A percentile compares a stretch with the other conserved stretches of the same genome.
Conservation (phyloP, 345 rosid species). For the Rhizophora mangle region DNA sequence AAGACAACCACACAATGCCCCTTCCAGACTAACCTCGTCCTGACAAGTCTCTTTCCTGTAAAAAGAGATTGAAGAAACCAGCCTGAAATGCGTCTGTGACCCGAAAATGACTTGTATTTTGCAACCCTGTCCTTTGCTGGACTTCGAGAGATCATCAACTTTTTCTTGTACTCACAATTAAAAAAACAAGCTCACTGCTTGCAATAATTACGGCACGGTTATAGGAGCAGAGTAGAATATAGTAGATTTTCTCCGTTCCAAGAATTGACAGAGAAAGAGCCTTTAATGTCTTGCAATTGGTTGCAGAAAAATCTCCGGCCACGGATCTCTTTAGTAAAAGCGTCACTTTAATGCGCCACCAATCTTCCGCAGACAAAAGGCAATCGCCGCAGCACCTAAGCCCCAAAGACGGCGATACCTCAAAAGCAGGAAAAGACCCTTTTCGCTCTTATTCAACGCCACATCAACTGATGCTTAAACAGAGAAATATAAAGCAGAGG, state of each 20-base stretch:
- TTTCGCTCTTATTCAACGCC: conserved; percentile 4
- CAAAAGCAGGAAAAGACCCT: conserved; percentile 28
- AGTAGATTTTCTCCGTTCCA: conserved; percentile 24
- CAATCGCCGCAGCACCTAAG: conserved; percentile 10
- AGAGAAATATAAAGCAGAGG: too few relatives aligned
- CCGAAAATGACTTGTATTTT: neutral
- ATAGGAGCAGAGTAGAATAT: neutral
- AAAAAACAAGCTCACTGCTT: neutral
- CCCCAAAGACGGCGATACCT: conserved; percentile 28
- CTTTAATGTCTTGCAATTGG: conserved; percentile 28
- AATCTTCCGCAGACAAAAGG: conserved; percentile 21
- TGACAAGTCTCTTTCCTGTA: conserved; percentile 16
- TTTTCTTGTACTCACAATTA: conserved; percentile 17
- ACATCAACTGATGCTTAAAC: neutral
- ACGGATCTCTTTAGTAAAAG: conserved; percentile 10
- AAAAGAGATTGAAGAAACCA: conserved; percentile 6
- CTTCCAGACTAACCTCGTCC: conserved; percentile 7
- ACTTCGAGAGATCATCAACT: conserved; percentile 11
- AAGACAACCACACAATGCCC: neutral
- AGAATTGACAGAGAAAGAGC: conserved; percentile 14
- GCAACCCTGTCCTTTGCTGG: conserved; percentile 15
- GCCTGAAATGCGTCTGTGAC: conserved; percentile 1
- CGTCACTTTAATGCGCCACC: conserved; percentile 22
- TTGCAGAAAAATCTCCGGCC: neutral
- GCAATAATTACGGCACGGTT: neutral